Evolutionary conservation across 495 filamentous ascomycete genomes (phyloP), one percentile per base, ranked within the genome.

Genomic region (Paragyromitra xinjiangensis): DNA sequence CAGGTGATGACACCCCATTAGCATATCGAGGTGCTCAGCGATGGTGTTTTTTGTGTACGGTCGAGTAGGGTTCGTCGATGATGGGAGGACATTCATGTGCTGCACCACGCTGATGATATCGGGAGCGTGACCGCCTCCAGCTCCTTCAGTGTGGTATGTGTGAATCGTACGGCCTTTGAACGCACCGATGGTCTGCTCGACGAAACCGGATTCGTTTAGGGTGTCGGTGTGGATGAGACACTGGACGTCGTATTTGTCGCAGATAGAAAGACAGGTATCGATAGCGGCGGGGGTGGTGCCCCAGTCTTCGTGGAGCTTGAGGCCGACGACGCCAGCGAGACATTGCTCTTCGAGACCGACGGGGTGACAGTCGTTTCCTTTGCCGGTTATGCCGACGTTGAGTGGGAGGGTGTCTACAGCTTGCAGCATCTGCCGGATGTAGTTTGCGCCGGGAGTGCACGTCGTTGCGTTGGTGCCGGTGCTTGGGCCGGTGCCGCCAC

Each of bases 251-350:
- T 92, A 88, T 77, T 96, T 88, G 78, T 99, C 95, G 83, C 95
- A 98, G 50, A 98, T 90, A 9, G 83, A 84, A 3, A 99, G 88
- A 81, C 95, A 99, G 9, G 91, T 87, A 82, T 99, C 94, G 83
- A 99, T 99, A 14, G 94, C 95, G 1, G 93, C 91, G 0, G 95
- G 95, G 2, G 95, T 97, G 14, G 89, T 90, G 58, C 95, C 95
- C 95, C 95, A 99, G 85, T 99, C 95, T 84, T 99, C 95, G 82
- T 99, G 95, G 7, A 99, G 89, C 84, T 99, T 99, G 67, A 99
- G 87, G 39, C 95, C 95, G 63, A 92, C 93, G 11, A 90, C 94
- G 44, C 95, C 95, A 5, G 95, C 95, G 66, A 87, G 82, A 76
- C 92, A 88, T 85, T 98, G 94, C 73, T 97, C 93, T 34, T 88